phyloP scores from a whole-genome alignment of 768 basidiomycete species.

The Coprinellus aureogranulatus region DNA sequence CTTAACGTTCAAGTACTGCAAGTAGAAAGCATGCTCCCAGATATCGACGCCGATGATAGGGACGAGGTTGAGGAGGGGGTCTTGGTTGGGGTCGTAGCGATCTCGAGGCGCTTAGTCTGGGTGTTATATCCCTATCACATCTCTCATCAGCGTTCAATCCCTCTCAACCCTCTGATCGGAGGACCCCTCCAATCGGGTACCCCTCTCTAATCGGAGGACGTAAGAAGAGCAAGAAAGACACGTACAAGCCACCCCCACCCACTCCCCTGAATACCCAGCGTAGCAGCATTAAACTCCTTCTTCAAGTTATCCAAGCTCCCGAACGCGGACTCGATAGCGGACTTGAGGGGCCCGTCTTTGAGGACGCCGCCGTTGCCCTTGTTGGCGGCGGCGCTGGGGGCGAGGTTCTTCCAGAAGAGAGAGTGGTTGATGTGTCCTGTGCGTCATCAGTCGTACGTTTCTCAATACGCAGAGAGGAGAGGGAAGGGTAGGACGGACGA shows the following conservation, averaged over 20 bases:
- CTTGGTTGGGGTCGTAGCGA: constrained; percentile 92
- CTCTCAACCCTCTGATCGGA: no score
- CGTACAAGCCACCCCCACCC: constrained; percentile 97
- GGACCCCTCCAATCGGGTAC: no score
- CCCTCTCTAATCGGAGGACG: background rate
- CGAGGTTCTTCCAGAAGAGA: constrained; percentile 94
- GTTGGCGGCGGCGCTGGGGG: constrained; percentile 52
- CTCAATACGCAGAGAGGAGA: no score
- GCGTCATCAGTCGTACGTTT: background rate
- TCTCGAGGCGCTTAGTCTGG: constrained; percentile 68
- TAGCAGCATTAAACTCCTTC: constrained; percentile 81
- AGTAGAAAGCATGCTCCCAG: constrained; percentile 92
- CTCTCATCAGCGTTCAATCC: no score
- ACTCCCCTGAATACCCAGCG: constrained; percentile 85
- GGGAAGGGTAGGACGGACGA: no score
- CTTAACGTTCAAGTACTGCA: constrained; percentile 89
- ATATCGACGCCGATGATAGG: constrained; percentile 92
- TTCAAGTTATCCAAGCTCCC: constrained; percentile 71
- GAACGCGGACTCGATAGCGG: constrained; percentile 59
- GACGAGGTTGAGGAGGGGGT: constrained; percentile 35
- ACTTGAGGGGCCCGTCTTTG: constrained; percentile 62
- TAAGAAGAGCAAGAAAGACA: constrained; percentile 15
- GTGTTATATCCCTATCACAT: constrained; percentile 55
- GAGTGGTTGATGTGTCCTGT: constrained; percentile 55
- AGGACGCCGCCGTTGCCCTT: constrained; percentile 63